phyloP scores from a whole-genome alignment of 768 basidiomycete genomes.

The Amylocystis lapponica region DNA sequence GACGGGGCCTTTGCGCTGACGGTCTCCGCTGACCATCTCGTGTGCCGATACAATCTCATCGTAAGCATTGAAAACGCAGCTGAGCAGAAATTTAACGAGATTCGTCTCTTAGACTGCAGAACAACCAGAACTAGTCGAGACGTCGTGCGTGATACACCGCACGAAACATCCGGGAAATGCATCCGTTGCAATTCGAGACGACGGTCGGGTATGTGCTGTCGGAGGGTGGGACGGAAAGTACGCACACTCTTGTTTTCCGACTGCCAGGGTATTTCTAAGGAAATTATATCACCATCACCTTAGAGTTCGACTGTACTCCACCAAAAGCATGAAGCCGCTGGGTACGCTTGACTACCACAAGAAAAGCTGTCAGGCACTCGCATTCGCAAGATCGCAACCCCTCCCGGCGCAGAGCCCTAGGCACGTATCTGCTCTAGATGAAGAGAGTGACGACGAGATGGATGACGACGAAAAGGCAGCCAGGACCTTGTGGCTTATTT shows the following conservation, averaged over 20 bases:
- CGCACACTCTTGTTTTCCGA: slow-evolving; percentile 24
- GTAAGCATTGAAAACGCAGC: no score
- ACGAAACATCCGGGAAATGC: slow-evolving; percentile 81
- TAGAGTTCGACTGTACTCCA: slow-evolving; percentile 81
- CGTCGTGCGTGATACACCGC: slow-evolving; percentile 35
- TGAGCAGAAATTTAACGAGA: no score
- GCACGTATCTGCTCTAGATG: background rate
- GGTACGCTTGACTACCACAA: slow-evolving; percentile 85
- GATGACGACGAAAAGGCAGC: slow-evolving; percentile 16
- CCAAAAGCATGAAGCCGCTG: slow-evolving; percentile 73
- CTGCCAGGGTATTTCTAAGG: background rate
- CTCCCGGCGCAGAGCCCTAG: background rate
- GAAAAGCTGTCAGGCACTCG: slow-evolving; percentile 63
- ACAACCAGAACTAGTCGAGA: no score
- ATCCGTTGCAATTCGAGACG: slow-evolving; percentile 66
- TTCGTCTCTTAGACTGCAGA: no score
- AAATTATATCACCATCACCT: background rate
- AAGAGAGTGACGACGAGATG: slow-evolving; percentile 20
- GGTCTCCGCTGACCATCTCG: slow-evolving; percentile 80
- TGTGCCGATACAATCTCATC: slow-evolving; percentile 67
- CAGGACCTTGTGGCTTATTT: slow-evolving; percentile 20
- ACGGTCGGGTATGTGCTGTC: slow-evolving; percentile 76
- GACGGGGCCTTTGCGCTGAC: slow-evolving; percentile 60
- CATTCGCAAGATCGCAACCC: slow-evolving; percentile 44
- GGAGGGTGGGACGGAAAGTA: slow-evolving; percentile 95